Evolutionary conservation across 768 basidiomycete genomes (phyloP).

Genomic region (Russula compacta): DNA sequence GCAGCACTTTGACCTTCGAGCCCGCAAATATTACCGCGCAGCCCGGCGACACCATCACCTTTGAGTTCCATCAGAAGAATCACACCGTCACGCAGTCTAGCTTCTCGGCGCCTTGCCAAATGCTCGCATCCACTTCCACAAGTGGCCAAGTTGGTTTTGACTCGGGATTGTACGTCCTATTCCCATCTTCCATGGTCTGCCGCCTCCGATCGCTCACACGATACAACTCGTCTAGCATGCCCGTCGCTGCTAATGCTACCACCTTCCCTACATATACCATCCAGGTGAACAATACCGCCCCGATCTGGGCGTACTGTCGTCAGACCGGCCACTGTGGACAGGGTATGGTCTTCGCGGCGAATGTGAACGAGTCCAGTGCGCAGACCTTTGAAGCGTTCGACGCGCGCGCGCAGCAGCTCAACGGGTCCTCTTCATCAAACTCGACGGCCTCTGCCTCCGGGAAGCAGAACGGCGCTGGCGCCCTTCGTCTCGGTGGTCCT

Average conservation of each 20-base stretch:
- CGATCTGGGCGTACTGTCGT: constrained; percentile 49
- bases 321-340: constrained; percentile 42
- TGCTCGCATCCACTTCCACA: constrained; percentile 36
- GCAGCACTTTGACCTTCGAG: constrained; percentile 22
- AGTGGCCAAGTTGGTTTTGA: constrained; percentile 36
- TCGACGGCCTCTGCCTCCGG: neutral
- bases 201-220: neutral
- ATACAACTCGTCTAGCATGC: constrained; percentile 29
- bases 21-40: constrained; percentile 30
- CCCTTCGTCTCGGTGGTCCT: constrained; percentile 11
- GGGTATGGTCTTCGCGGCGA: constrained; percentile 55
- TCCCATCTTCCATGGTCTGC: neutral
- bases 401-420: constrained; percentile 35
- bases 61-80: constrained; percentile 34
- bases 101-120: constrained; percentile 29
- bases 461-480: constrained; percentile 13
- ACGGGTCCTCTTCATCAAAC: constrained; percentile 17
- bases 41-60: constrained; percentile 33
- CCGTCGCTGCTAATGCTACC: constrained; percentile 36
- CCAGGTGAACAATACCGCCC: constrained; percentile 45
- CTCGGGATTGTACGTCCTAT: constrained; percentile 30
- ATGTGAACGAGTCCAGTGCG: constrained; percentile 40
- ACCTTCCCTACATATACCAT: constrained; percentile 46
- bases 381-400: constrained; percentile 48
- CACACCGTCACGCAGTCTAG: constrained; percentile 32